Evolutionary conservation across 805 yeast genomes (phyloP), one percentile per base, ranked within the genome.

Genomic region (Saturnispora bothae): DNA sequence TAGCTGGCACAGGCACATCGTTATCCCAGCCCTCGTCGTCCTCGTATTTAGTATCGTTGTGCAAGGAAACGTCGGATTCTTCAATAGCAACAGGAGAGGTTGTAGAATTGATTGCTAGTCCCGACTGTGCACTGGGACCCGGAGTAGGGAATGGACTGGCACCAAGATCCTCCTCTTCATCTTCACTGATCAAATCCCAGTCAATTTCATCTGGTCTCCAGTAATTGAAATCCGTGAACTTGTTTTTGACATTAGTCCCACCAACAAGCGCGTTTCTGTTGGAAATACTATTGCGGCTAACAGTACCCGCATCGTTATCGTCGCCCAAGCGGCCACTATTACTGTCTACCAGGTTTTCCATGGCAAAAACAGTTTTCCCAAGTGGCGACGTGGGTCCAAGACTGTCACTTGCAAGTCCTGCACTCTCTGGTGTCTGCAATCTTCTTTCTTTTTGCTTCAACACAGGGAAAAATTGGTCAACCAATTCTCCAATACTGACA

Each of bases 391-490:
- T 15, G 12, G 34, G 28, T 2, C 25, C 33, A 19, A 8, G 25
- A 10, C 10, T 7, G 7, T 22, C 10, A 7, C 10, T 8, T 22
- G 7, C 10, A 10, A 7, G 7, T 7, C 10, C 25, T 8, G 10
- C 25, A 7, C 10, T 7, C 25, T 22, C 25, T 10, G 25, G 25
- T 8, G 25, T 22, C 10, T 8, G 25, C 7, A 8, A 22, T 17
- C 9, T 6, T 18, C 12, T 8, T 20, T 29, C 14, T 7, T 26
- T 17, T 9, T 18, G 16, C 15, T 21, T 31, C 9, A 28, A 48
- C 29, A 47, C 49, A 7, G 98, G 98, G 69, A 92, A 92, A 57
- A 88, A 88, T 57, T 92, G 97, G 59, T 92, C 98, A 10, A 92
- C 96, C 39, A 92, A 67, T 56, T 92, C 97, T 32, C 92, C 83